Evolutionary conservation across 2,329 filamentous ascomycete species (phyloP), one percentile per base, ranked within the genome.

Genomic region (Xylaria sp.): DNA sequence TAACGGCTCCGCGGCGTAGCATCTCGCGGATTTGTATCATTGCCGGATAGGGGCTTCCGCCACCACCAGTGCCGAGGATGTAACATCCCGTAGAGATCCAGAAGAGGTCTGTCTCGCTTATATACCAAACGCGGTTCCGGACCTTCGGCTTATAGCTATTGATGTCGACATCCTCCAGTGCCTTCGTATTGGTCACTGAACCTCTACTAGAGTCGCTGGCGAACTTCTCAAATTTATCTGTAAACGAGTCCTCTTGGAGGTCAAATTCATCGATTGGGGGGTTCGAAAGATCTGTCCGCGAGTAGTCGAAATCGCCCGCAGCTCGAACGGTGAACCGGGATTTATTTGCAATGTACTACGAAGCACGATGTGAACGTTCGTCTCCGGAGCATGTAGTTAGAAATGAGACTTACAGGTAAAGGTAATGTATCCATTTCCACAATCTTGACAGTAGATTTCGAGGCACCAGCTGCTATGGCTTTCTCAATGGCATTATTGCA

Each of bases 1-100:
- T 83, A 0, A 80, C 79, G 6, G 83, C 83, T 0, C 87, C 87
- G 4, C 78, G 77, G 4, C 84, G 82, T 6, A 89, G 80, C 66
- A 86, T 84, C 51, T 84, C 79, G 7, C 84, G 80, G 9, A 89
- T 79, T 6, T 83, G 83, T 17, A 89, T 79, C 79, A 85, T 84
- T 36, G 81, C 78, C 1, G 85, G 77, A 70, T 87, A 87, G 1
- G 87, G 85, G 3, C 82, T 84, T 2, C 88, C 87, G 23, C 88
- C 88, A 6, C 88, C 88, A 23, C 88, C 88, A 0, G 87, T 88
- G 1, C 87, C 88, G 0, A 90, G 81, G 60, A 90, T 86, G 69
- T 89, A 89, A 74, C 87, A 88, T 0, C 88, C 88, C 7, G 82
- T 85, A 0, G 85, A 78, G 40, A 90, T 85, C 80, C 85, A 90